Evolutionary conservation across 2,329 filamentous ascomycete species (phyloP), one percentile per base, ranked within the genome.

Genomic region (Pezicula radicicola): DNA sequence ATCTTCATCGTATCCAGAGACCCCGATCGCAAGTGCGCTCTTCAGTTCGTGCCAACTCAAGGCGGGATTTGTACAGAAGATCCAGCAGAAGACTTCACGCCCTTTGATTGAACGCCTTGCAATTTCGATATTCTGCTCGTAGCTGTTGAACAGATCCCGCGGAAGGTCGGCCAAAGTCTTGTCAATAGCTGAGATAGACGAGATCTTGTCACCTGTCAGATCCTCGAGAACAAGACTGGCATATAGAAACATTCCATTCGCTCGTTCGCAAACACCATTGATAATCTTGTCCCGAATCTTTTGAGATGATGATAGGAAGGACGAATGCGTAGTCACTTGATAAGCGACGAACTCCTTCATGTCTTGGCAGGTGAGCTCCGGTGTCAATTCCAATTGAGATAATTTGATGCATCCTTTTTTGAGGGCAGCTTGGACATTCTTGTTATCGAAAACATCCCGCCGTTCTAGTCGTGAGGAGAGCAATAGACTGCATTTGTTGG

Each of bases 211-310:
- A 6, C 16, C 13, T 35, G 30, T 50, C 15, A 52, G 35, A 18
- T 52, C 50, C 6, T 49, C 46, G 4, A 52, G 21, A 18, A 52
- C 33, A 25, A 52, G 50, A 15, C 30, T 48, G 10, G 50, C 50
- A 39, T 41, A 52, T 8, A 52, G 27, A 42, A 52, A 52, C 50
- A 52, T 52, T 10, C 50, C 50, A 9, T 41, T 41, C 6, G 50
- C 45, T 13, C 35, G 27, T n/a, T 39, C 45, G 25, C 21, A 46
- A 21, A 50, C 41, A 4, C 35, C 25, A n/a, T 44, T 37, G 18
- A 50, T 25, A 16, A 50, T 36, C 33, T 28, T 33, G 8, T 50
- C 39, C 35, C 30, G 40, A 46, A 46, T 37, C 16, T 21, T 16
- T 36, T 36, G n/a, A 30, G 41, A 45, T 19, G 40, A 18, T 16